Base-by-base conservation (phyloP, 2,329 filamentous ascomycete species). In the Neophaeococcomyces mojaviensis region DNA sequence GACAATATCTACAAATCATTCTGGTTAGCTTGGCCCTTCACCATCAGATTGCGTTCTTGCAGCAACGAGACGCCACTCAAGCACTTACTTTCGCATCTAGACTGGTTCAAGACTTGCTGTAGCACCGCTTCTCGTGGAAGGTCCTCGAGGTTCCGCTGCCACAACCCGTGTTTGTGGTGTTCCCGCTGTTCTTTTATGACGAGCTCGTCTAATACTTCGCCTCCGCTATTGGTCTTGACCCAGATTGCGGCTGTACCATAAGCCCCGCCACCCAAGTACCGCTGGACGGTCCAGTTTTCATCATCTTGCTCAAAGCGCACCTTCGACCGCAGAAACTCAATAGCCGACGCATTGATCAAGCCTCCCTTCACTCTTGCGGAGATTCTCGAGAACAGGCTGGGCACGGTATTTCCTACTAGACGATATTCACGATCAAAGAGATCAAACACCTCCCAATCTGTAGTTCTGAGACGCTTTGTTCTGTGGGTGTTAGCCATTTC, bases 161-260 rank as follows among this genome's bases (percentile, higher is more conserved):
- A 26, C n/a, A 6, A 5, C 5, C 24, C 24, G 24, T 28, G 5
- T 16, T 16, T 13, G 13, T 36, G 33, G 13, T 36, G 8, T 5
- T 20, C 24, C 13, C 18, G 18, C 28, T 33, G 16, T 24, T 53
- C 36, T 39, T 55, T 55, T 34, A 50, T 18, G 4, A 47, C 49
- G 13, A 55, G 30, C 35, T 50, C 48, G 30, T 55, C 53, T 2
- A 53, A 15, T 16, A 39, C 16, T 4, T 46, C 26, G 16, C 52
- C 50, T 4, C 47, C 15, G 6, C 28, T 33, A 19, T 53, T 28
- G 28, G 47, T 43, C 22, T 49, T 48, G 41, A 51, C 37, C 51
- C 51, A 55, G 1, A 51, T 39, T n/a, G 49, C 53, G 19, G 53
- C 53, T 2, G 30, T 34, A 26, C 53, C 53, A 33, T 42, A 49